These are phyloP conservation scores for Lasiodiplodia gonubiensis DNA, from an alignment of 2,329 filamentous ascomycete genomes.

Conservation along the genomic window DNA sequence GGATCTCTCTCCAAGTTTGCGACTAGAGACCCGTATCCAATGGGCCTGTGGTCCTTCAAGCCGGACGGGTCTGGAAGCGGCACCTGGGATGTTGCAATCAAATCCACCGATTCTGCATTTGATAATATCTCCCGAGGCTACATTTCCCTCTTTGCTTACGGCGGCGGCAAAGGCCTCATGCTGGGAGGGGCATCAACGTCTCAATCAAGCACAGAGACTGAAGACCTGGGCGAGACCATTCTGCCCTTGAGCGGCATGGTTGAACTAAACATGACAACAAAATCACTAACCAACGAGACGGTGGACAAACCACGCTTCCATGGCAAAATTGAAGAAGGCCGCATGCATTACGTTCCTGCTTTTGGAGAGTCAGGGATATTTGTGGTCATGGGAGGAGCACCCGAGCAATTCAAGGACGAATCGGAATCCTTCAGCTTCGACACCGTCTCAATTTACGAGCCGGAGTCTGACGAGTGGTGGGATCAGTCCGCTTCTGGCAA, in stretches of 20 bases:
- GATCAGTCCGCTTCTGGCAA: constrained; percentile 6
- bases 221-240: constrained; percentile 4
- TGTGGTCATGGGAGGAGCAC: constrained; percentile 6
- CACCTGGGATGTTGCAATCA: constrained; percentile 19
- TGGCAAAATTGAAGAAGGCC: constrained; percentile 2
- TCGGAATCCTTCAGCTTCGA: neutral
- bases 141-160: neutral
- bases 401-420: neutral
- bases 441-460: constrained; percentile 9
- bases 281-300: neutral
- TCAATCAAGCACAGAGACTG: neutral
- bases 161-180: neutral
- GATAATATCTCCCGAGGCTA: constrained; percentile 11
- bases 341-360: constrained; percentile 1
- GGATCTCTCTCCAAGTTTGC: constrained; percentile 25
- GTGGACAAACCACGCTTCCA: neutral
- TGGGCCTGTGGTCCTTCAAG: constrained; percentile 28
- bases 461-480: neutral
- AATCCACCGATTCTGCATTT: constrained; percentile 10
- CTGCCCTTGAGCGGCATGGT: neutral
- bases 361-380: neutral
- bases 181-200: neutral
- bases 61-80: constrained; percentile 21
- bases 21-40: neutral
- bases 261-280: constrained; percentile 5